Evolutionary conservation across 2,329 filamentous ascomycete species (phyloP), one percentile per base, ranked within the genome.

Genomic region (Paecilomyces fulvus): DNA sequence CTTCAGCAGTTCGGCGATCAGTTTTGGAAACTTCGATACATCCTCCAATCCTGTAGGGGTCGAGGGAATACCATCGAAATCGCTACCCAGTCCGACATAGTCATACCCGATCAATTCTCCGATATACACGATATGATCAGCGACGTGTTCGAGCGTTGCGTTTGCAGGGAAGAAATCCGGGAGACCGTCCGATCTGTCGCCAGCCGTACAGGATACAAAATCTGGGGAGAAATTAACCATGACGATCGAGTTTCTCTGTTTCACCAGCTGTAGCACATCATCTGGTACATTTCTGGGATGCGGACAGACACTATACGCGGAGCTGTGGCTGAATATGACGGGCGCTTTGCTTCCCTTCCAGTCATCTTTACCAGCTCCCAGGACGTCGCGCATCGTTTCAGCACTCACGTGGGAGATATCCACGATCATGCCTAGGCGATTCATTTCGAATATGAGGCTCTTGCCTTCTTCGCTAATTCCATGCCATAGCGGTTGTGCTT

Each of bases 231-330:
- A 95, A 70, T 95, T 96, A 60, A 96, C 84, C 90, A 96, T 95
- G 54, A 96, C 89, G 9, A 97, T 65, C 2, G 87, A 88, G 59
- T 86, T 83, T 2, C 81, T 83, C 64, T 83, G 71, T 70, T 89
- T 89, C 37, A 96, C 88, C 0, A 94, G 77, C 43, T 87, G 75
- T 7, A 97, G 77, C 12, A 96, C 84, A 56, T 92, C 82, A 61
- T 97, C 91, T 1, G 89, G 89, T 7, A 95, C 92, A 64, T 97
- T 97, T 31, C 92, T 83, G 9, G 91, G 90, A 72, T 96, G 91
- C 7, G 89, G 89, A 68, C 91, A 96, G 21, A 96, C 68, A 1
- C 83, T 80, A 64, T 88, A 87, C 1, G 88, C 89, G 4, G 88
- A 92, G 63, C 88, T 94, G 70, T 97, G 92, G 57, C 86, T 90